Evolutionary conservation across 139 green algal genomes (phyloP).

Genomic region (Chlorokybus atmophyticus): DNA sequence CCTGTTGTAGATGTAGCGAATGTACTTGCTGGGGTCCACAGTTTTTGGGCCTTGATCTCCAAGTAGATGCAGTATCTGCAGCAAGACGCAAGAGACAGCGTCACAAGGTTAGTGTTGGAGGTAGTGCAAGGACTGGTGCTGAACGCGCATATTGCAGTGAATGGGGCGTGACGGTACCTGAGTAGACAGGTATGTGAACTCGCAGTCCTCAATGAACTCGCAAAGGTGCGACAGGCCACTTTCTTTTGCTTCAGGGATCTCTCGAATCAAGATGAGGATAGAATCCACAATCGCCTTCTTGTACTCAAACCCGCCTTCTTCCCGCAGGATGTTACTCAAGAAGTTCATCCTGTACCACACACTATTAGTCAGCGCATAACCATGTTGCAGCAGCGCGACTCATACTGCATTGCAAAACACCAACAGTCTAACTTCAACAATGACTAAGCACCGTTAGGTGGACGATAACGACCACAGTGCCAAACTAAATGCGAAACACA

Average conservation of each 20-base stretch:
- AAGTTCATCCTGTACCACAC: conserved; percentile 70
- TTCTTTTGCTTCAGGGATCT: conserved; percentile 95
- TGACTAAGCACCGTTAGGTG: no score
- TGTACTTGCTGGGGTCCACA: conserved; percentile 42
- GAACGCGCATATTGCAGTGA: no score
- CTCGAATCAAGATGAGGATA: conserved; percentile 81
- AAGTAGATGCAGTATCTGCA: conserved; percentile 88
- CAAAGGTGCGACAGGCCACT: conserved; percentile 85
- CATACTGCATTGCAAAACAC: no score
- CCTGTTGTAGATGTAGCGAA: conserved; percentile 96
- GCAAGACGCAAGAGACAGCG: no score
- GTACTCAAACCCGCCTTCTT: conserved; percentile 96
- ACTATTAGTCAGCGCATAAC: no score
- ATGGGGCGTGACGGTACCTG: no score
- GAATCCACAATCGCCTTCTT: conserved; percentile 91
- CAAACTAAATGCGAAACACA: no score
- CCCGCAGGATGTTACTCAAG: conserved; percentile 65
- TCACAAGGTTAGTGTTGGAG: no score
- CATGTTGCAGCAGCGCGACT: no score
- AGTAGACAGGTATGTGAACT: conserved; percentile 92
- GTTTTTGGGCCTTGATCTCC: conserved; percentile 64
- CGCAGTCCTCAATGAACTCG: conserved; percentile 99
- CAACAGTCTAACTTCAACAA: no score
- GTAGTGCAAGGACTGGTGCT: no score
- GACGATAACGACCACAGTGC: no score